Base-by-base conservation (phyloP, 306 rosid genomes). In the Fragaria nilgerrensis region DNA sequence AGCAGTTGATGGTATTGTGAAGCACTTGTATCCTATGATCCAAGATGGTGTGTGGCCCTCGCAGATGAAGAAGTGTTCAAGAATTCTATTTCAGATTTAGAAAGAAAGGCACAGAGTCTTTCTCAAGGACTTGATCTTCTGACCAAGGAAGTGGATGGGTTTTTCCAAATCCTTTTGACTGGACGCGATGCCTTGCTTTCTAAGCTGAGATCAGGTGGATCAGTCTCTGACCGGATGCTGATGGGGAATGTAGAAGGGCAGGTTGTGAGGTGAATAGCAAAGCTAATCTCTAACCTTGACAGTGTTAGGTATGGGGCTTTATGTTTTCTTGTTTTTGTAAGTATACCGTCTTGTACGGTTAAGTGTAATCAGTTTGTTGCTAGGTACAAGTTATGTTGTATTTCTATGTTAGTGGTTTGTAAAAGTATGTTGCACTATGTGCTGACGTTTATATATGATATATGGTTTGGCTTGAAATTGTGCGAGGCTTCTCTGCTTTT, bases 161-260 rank as follows among this genome's bases (percentile, higher is more conserved):
- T 91, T 80, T 93, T 93, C 71, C 78, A 87, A 13, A 77, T 82
- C 63, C 86, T 93, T 44, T 55, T 93, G 82, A 49, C 75, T 2
- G 90, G 98, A 20, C 97, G 98, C 2, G 96, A 93, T 36, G 81
- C 90, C 3, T 80, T 91, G 88, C 89, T 93, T 19, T 83, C 85
- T 1, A 81, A 82, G 64, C 45, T 91, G 56, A 91, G 96, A 80
- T 81, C 84, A 8, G 85, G 82, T 68, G 91, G 82, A 68, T 70
- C 80, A 22, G 75, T 70, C 71, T 71, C 50, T 70, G 88, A 75
- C 64, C 69, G 41, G 10, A 78, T n/a, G 22, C 52, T 36, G 15
- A 64, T 49, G 76, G 78, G 85, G 17, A 85, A 85, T 23, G 55
- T 70, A 23, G 73, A 9, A 68, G 76, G 70, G 63, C 83, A 76